A percentile compares a stretch with the other conserved stretches of the same genome.
These are phyloP conservation scores for Eucalyptus albens DNA, from an alignment of 345 rosid genomes.

Conservation along the genomic window DNA sequence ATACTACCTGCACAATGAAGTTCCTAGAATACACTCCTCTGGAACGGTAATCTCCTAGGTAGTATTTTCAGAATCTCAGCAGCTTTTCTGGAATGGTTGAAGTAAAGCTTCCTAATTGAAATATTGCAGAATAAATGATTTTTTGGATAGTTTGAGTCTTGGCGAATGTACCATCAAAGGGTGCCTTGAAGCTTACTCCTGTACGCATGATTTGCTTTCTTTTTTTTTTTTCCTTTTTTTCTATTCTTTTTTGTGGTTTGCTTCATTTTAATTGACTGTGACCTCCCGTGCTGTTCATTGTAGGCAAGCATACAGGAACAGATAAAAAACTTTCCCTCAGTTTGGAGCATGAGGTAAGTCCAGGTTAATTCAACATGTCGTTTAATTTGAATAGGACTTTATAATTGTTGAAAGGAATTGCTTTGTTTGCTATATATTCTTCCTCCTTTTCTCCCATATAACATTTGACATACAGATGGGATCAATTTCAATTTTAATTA, in stretches of 20 bases:
- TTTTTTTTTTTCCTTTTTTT: background rate
- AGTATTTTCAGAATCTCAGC: background rate
- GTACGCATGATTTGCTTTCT: conserved; percentile 18
- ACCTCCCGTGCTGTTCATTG: background rate
- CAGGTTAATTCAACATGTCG: background rate
- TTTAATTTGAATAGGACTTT: background rate
- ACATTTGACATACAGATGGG: background rate
- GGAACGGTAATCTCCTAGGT: conserved; percentile 23
- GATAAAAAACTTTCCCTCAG: conserved; percentile 82
- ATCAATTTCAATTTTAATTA: background rate
- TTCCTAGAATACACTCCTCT: conserved; percentile 80
- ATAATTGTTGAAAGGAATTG: background rate
- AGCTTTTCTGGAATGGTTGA: background rate
- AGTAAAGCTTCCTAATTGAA: background rate
- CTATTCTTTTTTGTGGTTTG: background rate
- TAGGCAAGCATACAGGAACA: conserved; percentile 86
- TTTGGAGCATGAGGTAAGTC: conserved; percentile 80
- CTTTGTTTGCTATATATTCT: background rate
- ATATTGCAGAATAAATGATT: conserved; percentile 51
- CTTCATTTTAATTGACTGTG: background rate
- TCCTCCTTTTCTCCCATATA: background rate
- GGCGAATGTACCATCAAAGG: conserved; percentile 80
- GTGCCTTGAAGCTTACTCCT: conserved; percentile 77
- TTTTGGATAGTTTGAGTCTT: conserved; percentile 52
- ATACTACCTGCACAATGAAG: conserved; percentile 35